Percentiles rank a stretch among this genome's conserved stretches.
These are phyloP conservation scores for Fusarium napiforme DNA, from an alignment of 2,329 filamentous ascomycete species.

Conservation along the genomic window DNA sequence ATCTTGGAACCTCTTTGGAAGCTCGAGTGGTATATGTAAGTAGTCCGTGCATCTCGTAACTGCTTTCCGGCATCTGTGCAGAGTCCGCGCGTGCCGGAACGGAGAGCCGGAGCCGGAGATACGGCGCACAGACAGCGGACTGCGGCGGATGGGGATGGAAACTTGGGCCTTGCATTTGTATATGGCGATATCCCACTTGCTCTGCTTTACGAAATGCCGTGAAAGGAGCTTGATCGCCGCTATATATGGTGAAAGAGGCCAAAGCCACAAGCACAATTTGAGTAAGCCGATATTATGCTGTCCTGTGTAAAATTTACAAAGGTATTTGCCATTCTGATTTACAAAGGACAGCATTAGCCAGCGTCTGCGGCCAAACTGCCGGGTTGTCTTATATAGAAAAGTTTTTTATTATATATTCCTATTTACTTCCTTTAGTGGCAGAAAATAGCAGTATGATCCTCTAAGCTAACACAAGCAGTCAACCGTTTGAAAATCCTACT, in stretches of 20 bases:
- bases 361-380: too few relatives aligned
- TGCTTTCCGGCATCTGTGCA: not conserved
- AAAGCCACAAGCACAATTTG: rapidly evolving
- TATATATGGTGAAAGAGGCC: too few relatives aligned
- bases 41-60: not conserved
- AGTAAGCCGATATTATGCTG: rapidly evolving
- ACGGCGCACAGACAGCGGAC: not conserved
- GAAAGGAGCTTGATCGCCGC: too few relatives aligned
- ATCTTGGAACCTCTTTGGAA: too few relatives aligned
- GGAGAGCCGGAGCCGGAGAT: too few relatives aligned
- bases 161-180: too few relatives aligned
- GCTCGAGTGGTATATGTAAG: too few relatives aligned
- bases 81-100: not conserved
- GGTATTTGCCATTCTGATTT: rapidly evolving
- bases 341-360: rapidly evolving
- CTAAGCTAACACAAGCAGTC: too few relatives aligned
- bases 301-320: rapidly evolving
- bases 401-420: rapidly evolving
- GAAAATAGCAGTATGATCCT: rapidly evolving
- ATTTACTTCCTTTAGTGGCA: not conserved
- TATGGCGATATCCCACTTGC: not conserved
- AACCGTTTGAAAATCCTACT: too few relatives aligned
- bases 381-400: rapidly evolving
- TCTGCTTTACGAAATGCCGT: rapidly evolving
- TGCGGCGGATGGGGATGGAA: too few relatives aligned